phyloP scores from a whole-genome alignment of 2,329 filamentous ascomycete genomes.

The Lachnellula suecica region DNA sequence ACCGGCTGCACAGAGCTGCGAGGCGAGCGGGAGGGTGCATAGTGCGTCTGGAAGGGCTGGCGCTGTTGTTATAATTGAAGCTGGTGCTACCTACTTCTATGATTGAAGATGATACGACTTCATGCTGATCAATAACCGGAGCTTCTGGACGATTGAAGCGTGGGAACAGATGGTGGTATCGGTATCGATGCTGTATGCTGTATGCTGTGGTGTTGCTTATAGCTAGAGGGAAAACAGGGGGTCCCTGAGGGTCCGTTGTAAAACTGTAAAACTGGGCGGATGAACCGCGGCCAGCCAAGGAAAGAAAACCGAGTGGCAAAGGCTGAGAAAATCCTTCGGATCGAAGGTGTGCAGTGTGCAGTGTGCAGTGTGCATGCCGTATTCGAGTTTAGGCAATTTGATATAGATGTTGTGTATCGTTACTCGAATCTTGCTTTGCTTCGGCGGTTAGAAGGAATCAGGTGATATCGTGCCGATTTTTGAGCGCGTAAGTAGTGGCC shows the following conservation, averaged over 20 bases:
- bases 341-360: not conserved
- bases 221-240: no score
- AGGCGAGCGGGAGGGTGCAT: constrained; percentile 26
- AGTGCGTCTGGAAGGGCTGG: constrained; percentile 7
- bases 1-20: constrained; percentile 24
- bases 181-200: not conserved
- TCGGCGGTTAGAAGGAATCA: no score
- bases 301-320: constrained; percentile 1
- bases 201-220: no score
- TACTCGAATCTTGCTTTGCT: no score
- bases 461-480: no score
- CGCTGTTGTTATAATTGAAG: constrained; percentile 8
- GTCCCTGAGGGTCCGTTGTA: no score
- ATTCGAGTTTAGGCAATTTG: no score
- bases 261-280: not conserved
- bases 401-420: no score
- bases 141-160: not conserved
- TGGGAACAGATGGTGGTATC: not conserved
- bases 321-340: constrained; percentile 3
- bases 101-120: no score
- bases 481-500: no score
- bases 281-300: not conserved
- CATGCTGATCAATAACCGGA: constrained; percentile 1
- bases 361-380: no score
- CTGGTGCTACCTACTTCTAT: not conserved